These are phyloP conservation scores for Fusarium sambucinum DNA, from an alignment of 2,329 filamentous ascomycete genomes.

Conservation along the genomic window DNA sequence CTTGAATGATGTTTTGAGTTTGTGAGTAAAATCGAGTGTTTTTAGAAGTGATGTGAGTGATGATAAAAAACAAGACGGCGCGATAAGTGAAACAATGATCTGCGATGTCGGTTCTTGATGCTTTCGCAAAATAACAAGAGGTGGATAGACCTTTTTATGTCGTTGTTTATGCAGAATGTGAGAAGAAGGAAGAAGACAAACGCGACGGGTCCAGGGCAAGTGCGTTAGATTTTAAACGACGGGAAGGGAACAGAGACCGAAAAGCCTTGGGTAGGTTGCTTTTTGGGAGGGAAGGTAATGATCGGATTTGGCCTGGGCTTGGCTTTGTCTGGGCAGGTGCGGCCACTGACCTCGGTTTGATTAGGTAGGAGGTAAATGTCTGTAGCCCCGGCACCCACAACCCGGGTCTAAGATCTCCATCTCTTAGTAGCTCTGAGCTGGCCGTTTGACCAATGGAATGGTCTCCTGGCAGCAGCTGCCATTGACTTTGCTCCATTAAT, in stretches of 20 bases:
- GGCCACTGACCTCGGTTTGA: slow-evolving; percentile 47
- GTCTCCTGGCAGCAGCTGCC: slow-evolving; percentile 18
- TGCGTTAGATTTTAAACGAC: slow-evolving; percentile 42
- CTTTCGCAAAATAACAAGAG: slow-evolving; percentile 20
- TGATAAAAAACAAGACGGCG: slow-evolving; percentile 20
- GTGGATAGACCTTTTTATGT: slow-evolving; percentile 31
- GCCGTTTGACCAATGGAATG: slow-evolving; percentile 23
- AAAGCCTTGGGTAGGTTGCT: slow-evolving; percentile 22
- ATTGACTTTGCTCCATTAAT: slow-evolving; percentile 28
- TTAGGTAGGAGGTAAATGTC: slow-evolving; percentile 29
- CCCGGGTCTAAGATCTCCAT: slow-evolving; percentile 22
- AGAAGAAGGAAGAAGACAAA: slow-evolving; percentile 15
- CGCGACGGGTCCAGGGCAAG: slow-evolving; percentile 33
- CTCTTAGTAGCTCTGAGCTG: slow-evolving; percentile 5
- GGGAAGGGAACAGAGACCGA: slow-evolving; percentile 26
- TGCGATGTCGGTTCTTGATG: slow-evolving; percentile 29
- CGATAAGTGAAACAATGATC: slow-evolving; percentile 43
- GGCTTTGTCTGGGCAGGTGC: slow-evolving; percentile 43
- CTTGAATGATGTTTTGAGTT: slow-evolving; percentile 42
- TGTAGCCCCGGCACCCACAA: slow-evolving; percentile 42
- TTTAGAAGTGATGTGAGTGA: slow-evolving; percentile 17
- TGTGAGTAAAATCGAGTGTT: neutral
- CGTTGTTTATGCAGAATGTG: slow-evolving; percentile 11
- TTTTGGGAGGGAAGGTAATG: slow-evolving; percentile 36
- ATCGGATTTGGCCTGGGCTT: slow-evolving; percentile 43